Evolutionary conservation across 345 rosid genomes (phyloP).

Genomic region (Euphorbia pulcherrima): DNA sequence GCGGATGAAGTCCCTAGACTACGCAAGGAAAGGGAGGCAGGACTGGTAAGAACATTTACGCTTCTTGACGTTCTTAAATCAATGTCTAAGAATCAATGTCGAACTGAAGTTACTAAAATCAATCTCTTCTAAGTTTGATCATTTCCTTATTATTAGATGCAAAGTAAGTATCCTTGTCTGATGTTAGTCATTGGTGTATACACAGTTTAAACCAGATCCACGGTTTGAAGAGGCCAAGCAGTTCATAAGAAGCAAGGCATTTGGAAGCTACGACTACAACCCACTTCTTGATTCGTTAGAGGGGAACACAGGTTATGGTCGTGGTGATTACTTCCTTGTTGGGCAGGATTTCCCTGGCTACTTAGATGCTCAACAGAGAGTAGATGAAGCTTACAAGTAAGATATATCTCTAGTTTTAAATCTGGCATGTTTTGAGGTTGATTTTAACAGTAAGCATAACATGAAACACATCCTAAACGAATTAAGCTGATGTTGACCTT

Average conservation of each 20-base stretch:
- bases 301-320: conserved; percentile 88
- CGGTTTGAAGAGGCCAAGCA: conserved; percentile 94
- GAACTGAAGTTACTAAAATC: no score
- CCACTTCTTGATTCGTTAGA: conserved; percentile 92
- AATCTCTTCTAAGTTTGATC: no score
- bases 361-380: conserved; percentile 78
- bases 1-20: conserved; percentile 81
- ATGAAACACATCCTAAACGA: neutral
- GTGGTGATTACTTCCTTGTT: conserved; percentile 92
- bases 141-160: neutral
- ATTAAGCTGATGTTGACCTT: neutral
- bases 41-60: conserved; percentile 49
- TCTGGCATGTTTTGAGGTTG: neutral
- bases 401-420: conserved; percentile 11
- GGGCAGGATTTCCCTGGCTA: conserved; percentile 85
- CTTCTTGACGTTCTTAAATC: neutral
- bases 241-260: conserved; percentile 77
- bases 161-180: conserved; percentile 8
- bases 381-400: conserved; percentile 90
- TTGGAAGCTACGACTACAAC: conserved; percentile 82
- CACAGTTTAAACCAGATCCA: conserved; percentile 89
- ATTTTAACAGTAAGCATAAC: neutral
- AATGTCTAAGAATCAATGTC: no score
- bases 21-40: conserved; percentile 83
- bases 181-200: neutral